Percentiles rank a stretch among this genome's conserved stretches.
Evolutionary conservation across 1,284 basidiomycete genomes (phyloP).

Genomic region (Melanopsichium pennsylvanicum): DNA sequence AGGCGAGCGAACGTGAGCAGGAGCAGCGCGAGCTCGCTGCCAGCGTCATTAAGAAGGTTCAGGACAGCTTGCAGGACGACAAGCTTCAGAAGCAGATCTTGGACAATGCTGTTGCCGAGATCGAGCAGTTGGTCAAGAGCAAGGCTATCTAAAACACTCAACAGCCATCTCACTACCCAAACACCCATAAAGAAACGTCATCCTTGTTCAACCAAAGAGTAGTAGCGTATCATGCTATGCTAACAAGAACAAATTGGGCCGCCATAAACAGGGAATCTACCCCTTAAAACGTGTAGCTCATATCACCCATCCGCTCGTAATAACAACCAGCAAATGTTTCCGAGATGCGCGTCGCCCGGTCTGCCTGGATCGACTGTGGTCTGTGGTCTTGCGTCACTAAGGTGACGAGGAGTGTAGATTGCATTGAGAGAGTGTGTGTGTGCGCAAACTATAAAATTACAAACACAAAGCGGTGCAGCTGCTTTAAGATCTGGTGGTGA

Average conservation of each 20-base stretch:
- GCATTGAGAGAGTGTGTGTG: neutral
- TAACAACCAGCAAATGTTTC: conserved; percentile 13
- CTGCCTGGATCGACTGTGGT: too few relatives aligned
- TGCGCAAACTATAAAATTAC: neutral
- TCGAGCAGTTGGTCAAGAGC: conserved; percentile 73
- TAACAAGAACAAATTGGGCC: too few relatives aligned
- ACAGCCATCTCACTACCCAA: neutral
- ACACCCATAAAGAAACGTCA: too few relatives aligned
- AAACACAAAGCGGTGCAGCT: too few relatives aligned
- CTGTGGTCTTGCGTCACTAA: too few relatives aligned
- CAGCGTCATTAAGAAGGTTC: conserved; percentile 84
- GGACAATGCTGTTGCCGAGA: conserved; percentile 81
- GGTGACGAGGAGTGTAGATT: neutral
- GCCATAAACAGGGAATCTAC: too few relatives aligned
- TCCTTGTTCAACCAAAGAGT: too few relatives aligned
- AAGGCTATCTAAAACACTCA: conserved; percentile 60
- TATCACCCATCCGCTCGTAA: conserved; percentile 7
- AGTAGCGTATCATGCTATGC: too few relatives aligned
- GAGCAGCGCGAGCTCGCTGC: conserved; percentile 91
- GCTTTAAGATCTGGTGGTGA: too few relatives aligned
- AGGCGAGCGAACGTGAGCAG: conserved; percentile 94
- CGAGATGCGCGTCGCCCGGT: neutral
- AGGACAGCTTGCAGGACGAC: conserved; percentile 83
- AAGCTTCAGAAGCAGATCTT: conserved; percentile 93
- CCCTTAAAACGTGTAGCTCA: neutral